These are phyloP conservation scores for Salix arbutifolia DNA, from an alignment of 345 rosid genomes.

Conservation along the genomic window DNA sequence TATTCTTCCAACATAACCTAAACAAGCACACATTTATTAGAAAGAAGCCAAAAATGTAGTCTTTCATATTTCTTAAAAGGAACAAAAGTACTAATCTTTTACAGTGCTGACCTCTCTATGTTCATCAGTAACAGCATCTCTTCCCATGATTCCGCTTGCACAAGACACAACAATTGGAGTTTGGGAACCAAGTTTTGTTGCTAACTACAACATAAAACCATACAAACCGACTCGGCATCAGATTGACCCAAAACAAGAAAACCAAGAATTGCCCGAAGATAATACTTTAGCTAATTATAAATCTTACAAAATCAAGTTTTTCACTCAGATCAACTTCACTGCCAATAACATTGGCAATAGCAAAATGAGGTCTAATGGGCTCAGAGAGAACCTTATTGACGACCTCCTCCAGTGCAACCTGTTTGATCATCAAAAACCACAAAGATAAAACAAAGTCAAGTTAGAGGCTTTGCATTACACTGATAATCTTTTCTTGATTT, in stretches of 20 bases:
- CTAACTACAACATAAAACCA: slow-evolving; percentile 28
- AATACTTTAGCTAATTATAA: not conserved
- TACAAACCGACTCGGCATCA: no score
- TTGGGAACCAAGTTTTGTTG: slow-evolving; percentile 32
- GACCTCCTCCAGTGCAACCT: slow-evolving; percentile 51
- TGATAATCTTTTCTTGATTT: not conserved
- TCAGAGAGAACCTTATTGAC: slow-evolving; percentile 52
- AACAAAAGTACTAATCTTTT: not conserved
- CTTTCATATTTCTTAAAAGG: not conserved
- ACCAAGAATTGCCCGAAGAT: not conserved
- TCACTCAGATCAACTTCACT: slow-evolving; percentile 5
- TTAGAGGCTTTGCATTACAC: not conserved
- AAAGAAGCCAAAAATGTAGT: no score
- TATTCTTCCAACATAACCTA: slow-evolving; percentile 39
- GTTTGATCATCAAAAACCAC: not conserved
- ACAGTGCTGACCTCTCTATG: slow-evolving; percentile 27
- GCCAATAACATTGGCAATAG: slow-evolving; percentile 33
- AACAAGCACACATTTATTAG: not conserved
- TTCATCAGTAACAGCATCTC: slow-evolving; percentile 39
- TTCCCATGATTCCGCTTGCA: slow-evolving; percentile 51
- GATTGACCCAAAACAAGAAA: not conserved
- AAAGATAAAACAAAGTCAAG: not conserved
- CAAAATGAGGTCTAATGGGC: slow-evolving; percentile 63
- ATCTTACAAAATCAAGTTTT: slow-evolving; percentile 27
- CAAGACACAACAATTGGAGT: slow-evolving; percentile 42